These are phyloP conservation scores for Trypanosoma theileri DNA, from an alignment of 208 protist species.

Conservation along the genomic window DNA sequence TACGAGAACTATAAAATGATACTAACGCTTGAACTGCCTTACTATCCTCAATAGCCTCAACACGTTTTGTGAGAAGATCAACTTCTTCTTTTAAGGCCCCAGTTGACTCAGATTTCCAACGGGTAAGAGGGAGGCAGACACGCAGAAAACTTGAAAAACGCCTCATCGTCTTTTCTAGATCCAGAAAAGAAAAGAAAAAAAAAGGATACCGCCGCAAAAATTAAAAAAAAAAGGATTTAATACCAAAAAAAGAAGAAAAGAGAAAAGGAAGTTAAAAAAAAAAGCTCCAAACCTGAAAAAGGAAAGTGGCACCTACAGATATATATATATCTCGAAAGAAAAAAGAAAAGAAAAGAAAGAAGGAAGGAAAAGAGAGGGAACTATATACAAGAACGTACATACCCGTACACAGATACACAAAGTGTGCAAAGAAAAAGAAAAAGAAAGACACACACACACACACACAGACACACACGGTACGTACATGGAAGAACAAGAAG, in stretches of 20 bases:
- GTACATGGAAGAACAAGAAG: neutral
- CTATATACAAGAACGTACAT: too few relatives aligned
- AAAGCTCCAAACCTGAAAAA: neutral
- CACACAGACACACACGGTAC: neutral
- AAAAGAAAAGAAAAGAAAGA: neutral
- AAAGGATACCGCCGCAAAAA: constrained; percentile 1
- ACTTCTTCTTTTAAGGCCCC: constrained; percentile 24
- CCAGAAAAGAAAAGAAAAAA: constrained; percentile 21
- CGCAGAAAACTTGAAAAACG: constrained; percentile 15
- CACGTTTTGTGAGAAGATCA: constrained; percentile 35
- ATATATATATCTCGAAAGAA: constrained; percentile 7
- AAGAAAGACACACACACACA: too few relatives aligned
- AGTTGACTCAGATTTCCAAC: constrained; percentile 5
- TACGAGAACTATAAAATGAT: constrained; percentile 55
- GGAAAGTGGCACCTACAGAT: neutral
- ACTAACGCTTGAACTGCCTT: constrained; percentile 56
- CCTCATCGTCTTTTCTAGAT: constrained; percentile 27
- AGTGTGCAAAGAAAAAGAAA: constrained; percentile 10
- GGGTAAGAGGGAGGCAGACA: neutral
- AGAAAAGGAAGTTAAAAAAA: constrained; percentile 1
- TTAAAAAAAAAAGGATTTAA: neutral
- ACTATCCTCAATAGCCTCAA: constrained; percentile 61
- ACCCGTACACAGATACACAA: too few relatives aligned
- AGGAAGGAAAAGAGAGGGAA: constrained; percentile 14
- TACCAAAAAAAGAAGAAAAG: constrained; percentile 9